phyloP scores from a whole-genome alignment of 2,329 filamentous ascomycete genomes.

The Penicillium sumatraense region DNA sequence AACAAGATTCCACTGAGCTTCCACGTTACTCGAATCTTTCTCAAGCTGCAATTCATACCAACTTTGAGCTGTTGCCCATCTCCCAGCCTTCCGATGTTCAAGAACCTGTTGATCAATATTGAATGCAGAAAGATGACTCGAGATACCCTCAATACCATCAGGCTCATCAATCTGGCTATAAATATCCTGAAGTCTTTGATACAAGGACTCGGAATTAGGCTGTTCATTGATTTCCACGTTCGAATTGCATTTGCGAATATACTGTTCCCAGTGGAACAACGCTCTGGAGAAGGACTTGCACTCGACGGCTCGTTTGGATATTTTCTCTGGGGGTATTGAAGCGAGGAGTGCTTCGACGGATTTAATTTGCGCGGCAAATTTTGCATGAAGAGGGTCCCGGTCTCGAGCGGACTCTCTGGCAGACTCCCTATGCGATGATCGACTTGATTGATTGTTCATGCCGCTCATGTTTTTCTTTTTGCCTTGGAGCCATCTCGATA shows the following conservation, averaged over 20 bases:
- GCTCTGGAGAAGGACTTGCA: conserved; percentile 92
- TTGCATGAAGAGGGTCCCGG: conserved; percentile 35
- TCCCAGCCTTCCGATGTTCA: conserved; percentile 87
- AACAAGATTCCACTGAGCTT: conserved; percentile 81
- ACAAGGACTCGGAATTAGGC: conserved; percentile 64
- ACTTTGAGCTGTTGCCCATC: conserved; percentile 93
- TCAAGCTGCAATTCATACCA: conserved; percentile 95
- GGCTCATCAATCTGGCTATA: conserved; percentile 98
- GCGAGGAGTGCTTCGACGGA: conserved; percentile 74
- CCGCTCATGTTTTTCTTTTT: conserved; percentile 62
- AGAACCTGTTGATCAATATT: conserved; percentile 92
- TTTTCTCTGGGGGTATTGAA: conserved; percentile 71
- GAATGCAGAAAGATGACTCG: conserved; percentile 81
- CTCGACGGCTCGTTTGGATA: conserved; percentile 84
- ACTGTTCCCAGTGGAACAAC: conserved; percentile 92
- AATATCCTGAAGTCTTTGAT: conserved; percentile 84
- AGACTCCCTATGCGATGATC: conserved; percentile 32
- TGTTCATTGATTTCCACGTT: conserved; percentile 53
- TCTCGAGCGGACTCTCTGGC: too few species aligned
- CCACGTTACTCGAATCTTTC: conserved; percentile 74
- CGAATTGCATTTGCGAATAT: conserved; percentile 67
- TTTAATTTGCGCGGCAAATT: conserved; percentile 52
- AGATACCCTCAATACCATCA: conserved; percentile 93
- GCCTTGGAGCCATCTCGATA: conserved; percentile 84
- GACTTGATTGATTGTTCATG: conserved; percentile 32